A percentile compares a stretch with the other conserved stretches of the same genome.
phyloP scores from a whole-genome alignment of 768 basidiomycete species.

The Auricularia sp. region DNA sequence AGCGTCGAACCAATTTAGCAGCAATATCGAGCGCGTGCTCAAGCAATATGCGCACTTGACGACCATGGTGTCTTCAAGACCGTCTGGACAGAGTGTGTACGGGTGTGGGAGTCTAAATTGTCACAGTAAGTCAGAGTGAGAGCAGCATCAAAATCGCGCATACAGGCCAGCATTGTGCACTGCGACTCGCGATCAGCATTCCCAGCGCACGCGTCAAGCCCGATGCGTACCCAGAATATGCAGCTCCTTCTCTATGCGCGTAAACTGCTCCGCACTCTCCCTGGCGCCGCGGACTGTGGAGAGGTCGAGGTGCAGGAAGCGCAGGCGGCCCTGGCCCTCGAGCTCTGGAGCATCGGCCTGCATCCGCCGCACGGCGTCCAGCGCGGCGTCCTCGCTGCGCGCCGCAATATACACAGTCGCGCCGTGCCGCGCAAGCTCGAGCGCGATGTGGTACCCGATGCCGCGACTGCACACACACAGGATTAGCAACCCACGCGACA shows the following conservation, averaged over 20 bases:
- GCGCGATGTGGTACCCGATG: slow-evolving; percentile 41
- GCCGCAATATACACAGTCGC: slow-evolving; percentile 27
- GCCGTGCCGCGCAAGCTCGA: slow-evolving; percentile 41
- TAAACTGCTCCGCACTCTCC: neutral
- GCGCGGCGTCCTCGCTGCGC: neutral
- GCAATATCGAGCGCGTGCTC: too few relatives aligned
- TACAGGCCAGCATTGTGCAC: neutral
- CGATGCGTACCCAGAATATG: neutral
- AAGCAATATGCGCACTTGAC: neutral
- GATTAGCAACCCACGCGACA: slow-evolving; percentile 15
- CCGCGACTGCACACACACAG: slow-evolving; percentile 25
- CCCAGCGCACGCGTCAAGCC: slow-evolving; percentile 4
- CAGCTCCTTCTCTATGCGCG: neutral
- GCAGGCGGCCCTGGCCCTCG: neutral
- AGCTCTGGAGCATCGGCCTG: neutral
- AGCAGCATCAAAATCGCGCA: neutral
- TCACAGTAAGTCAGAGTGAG: neutral
- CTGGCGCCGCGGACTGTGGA: neutral
- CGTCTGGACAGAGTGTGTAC: neutral
- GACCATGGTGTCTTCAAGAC: neutral
- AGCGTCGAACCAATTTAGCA: too few relatives aligned
- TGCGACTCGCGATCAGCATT: neutral
- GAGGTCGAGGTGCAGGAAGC: neutral
- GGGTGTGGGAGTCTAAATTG: neutral
- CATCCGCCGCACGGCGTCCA: slow-evolving; percentile 33